Base-by-base conservation (phyloP, 2,329 filamentous ascomycete species). In the Colletotrichum sublineola region DNA sequence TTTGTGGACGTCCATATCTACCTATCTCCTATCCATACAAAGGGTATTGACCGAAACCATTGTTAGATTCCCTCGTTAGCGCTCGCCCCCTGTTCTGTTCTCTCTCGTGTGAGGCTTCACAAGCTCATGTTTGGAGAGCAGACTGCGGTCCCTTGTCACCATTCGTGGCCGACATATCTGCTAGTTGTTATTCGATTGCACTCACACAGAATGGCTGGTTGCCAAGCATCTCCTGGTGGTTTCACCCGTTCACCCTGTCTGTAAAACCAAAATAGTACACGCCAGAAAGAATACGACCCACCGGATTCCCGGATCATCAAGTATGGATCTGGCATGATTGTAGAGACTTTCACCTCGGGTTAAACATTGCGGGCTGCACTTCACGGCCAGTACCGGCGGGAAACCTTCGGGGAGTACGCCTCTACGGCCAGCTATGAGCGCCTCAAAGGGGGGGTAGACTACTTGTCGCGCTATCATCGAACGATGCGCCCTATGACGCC, bases 381-480 rank as follows among this genome's bases (percentile, higher is more conserved):
- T 38, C 20, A 52, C 69, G 69, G 69, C 60, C 69, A 56, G 12
- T 36, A 42, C 66, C 66, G 60, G 31, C 63, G 29, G 58, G 24
- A 53, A 72, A 38, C 61, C 55, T 15, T 38, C 53, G 56, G 38
- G 36, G 58, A 56, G 63, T 48, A 63, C 68, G 44, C 50, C 68
- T 63, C 50, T 57, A 33, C 36, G 24, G 53, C 63, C 66, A 58
- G 69, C 66, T 60, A 63, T 31, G 36, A 31, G n/a, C 42, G 31
- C 18, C 56, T 55, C 24, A 44, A 46, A 29, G 36, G 69, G 44
- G 44, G 46, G 46, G 1, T 3, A 46, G 8, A 48, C 66, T 72
- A 72, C 61, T 5, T 63, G 33, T 69, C 61, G 46, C 56, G 70
- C 67, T 73, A 73, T 61, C 66, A 73, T 73, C 61, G 66, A 69